Conservation (phyloP, 257 asterid species). For the Capsicum baccatum region DNA sequence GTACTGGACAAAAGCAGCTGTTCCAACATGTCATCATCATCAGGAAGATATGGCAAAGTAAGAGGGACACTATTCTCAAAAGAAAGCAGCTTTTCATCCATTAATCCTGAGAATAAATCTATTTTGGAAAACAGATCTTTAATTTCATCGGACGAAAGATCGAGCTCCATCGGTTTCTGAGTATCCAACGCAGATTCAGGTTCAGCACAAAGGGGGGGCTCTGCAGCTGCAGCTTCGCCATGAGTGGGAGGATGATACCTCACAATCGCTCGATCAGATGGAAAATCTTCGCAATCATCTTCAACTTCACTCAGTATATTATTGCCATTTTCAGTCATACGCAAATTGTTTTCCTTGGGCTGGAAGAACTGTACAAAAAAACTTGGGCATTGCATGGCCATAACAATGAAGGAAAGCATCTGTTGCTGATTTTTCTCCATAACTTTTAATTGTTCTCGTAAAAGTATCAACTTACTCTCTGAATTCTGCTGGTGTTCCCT, state of each 20-base stretch:
- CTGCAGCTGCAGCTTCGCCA: slow-evolving; percentile 33
- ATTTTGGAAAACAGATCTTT: slow-evolving; percentile 64
- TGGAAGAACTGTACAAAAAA: slow-evolving; percentile 74
- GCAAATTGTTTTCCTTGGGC: slow-evolving; percentile 77
- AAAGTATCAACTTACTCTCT: slow-evolving; percentile 62
- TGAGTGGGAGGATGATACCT: slow-evolving; percentile 65
- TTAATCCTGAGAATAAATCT: slow-evolving; percentile 52
- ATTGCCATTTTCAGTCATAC: slow-evolving; percentile 50
- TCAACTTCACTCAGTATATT: slow-evolving; percentile 56
- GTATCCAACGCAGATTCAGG: slow-evolving; percentile 37
- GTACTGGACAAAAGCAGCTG: slow-evolving; percentile 67
- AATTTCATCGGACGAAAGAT: slow-evolving; percentile 70
- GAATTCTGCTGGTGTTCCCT: slow-evolving; percentile 74
- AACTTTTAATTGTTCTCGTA: slow-evolving; percentile 72
- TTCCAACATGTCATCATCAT: slow-evolving; percentile 62
- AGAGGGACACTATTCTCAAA: slow-evolving; percentile 52
- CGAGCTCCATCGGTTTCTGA: slow-evolving; percentile 64
- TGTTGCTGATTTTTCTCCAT: slow-evolving; percentile 94
- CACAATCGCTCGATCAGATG: slow-evolving; percentile 63
- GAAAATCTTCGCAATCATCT: slow-evolving; percentile 54
- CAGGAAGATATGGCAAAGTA: slow-evolving; percentile 57
- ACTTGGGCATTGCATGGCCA: slow-evolving; percentile 94
- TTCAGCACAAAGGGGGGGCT: slow-evolving; percentile 26
- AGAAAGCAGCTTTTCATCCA: slow-evolving; percentile 55
- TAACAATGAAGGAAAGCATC: slow-evolving; percentile 94